These are phyloP conservation scores for Vitis amurensis DNA, from an alignment of 164 flowering plant species.

Conservation along the genomic window DNA sequence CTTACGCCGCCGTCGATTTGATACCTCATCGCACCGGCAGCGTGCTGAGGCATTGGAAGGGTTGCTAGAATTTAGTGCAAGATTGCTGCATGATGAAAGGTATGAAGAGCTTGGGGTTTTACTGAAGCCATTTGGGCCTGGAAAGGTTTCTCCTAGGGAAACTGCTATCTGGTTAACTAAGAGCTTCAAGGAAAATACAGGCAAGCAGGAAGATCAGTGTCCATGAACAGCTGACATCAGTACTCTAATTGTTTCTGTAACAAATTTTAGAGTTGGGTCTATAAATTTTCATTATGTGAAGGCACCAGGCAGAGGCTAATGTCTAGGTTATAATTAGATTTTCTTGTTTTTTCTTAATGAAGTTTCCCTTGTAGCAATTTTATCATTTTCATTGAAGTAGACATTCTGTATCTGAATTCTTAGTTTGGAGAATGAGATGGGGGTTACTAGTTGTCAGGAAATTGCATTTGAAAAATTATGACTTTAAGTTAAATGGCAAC, in stretches of 20 bases:
- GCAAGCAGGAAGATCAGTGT: conserved; percentile 26
- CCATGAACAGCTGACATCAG: neutral
- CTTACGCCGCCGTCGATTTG: conserved; percentile 53
- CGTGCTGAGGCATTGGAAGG: conserved; percentile 98
- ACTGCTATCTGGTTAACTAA: conserved; percentile 97
- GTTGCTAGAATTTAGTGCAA: conserved; percentile 91
- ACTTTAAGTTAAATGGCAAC: neutral
- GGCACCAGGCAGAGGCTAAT: conserved; percentile 9
- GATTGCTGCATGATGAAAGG: conserved; percentile 77
- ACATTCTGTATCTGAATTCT: neutral
- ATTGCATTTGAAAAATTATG: neutral
- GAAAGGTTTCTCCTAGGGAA: conserved; percentile 92
- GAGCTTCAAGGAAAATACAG: conserved; percentile 84
- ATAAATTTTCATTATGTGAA: conserved; percentile 1
- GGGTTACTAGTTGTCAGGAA: neutral
- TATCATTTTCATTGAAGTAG: neutral
- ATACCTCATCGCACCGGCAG: conserved; percentile 86
- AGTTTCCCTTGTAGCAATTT: neutral
- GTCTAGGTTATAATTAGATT: conserved; percentile 5
- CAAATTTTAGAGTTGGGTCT: neutral
- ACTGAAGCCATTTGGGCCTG: conserved; percentile 94
- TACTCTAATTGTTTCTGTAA: conserved; percentile 6
- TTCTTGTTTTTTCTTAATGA: neutral
- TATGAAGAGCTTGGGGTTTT: conserved; percentile 87
- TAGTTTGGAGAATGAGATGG: conserved; percentile 1